phyloP scores from a whole-genome alignment of 345 rosid species.

The Brassica juncea region DNA sequence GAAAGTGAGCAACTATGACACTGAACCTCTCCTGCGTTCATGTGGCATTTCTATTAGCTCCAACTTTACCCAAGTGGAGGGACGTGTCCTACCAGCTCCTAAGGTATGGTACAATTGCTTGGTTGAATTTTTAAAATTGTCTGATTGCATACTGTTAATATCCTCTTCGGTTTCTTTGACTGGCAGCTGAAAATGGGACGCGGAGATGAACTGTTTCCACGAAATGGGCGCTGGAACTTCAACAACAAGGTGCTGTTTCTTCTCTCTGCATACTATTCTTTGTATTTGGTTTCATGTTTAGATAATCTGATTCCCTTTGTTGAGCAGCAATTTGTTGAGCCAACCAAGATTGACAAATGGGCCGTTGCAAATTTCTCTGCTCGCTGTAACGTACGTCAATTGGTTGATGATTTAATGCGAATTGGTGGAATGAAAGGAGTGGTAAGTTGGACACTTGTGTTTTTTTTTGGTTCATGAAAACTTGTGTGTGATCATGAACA shows the following conservation, averaged over 20 bases:
- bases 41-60: constrained; percentile 72
- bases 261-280: not conserved
- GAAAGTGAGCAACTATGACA: constrained; percentile 63
- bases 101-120: constrained; percentile 47
- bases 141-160: not conserved
- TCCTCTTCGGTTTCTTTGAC: not conserved
- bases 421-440: constrained; percentile 81
- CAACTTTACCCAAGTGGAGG: constrained; percentile 73
- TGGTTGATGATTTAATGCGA: constrained; percentile 55
- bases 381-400: constrained; percentile 60
- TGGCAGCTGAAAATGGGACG: constrained; percentile 78
- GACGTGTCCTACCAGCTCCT: constrained; percentile 80
- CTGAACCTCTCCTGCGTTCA: constrained; percentile 74
- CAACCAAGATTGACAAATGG: constrained; percentile 71
- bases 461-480: not conserved
- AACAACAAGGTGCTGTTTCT: constrained; percentile 70
- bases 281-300: constrained; percentile 7
- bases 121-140: not conserved
- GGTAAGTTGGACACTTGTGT: constrained; percentile 44
- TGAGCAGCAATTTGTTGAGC: constrained; percentile 73
- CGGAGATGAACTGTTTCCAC: constrained; percentile 70
- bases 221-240: constrained; percentile 95
- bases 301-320: constrained; percentile 6
- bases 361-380: constrained; percentile 85
- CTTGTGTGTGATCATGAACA: not conserved